phyloP scores from a whole-genome alignment of 495 filamentous ascomycete species.

The Penicillium arizonense region DNA sequence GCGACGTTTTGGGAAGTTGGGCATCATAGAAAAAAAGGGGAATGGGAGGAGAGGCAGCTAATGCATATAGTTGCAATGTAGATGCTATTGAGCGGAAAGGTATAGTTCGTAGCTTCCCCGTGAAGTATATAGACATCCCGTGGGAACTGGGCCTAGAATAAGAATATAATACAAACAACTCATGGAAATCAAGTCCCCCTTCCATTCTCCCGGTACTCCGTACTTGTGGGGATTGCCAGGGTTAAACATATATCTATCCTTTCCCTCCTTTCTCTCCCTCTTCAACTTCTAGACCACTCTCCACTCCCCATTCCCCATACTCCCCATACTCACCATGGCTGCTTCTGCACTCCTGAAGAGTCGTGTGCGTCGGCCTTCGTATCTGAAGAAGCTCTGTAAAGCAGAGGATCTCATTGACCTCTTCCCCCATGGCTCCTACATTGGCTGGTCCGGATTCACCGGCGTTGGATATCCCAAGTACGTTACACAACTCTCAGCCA shows the following conservation, averaged over 20 bases:
- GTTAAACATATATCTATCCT: constrained; percentile 26
- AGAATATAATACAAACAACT: too few species aligned
- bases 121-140: background rate
- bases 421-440: constrained; percentile 79
- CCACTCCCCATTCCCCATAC: constrained; percentile 1
- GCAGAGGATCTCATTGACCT: constrained; percentile 76
- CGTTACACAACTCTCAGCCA: constrained; percentile 22
- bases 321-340: constrained; percentile 31
- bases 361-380: constrained; percentile 70
- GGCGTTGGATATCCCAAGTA: constrained; percentile 90
- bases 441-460: constrained; percentile 91
- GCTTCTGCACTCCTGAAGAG: constrained; percentile 74
- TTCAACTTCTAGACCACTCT: constrained; percentile 6
- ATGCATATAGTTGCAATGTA: too few species aligned
- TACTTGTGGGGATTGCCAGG: constrained; percentile 6
- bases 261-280: constrained; percentile 9
- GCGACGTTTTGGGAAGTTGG: background rate
- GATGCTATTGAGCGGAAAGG: too few species aligned
- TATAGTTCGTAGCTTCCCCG: too few species aligned
- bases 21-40: constrained; percentile 2
- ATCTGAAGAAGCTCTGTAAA: constrained; percentile 75
- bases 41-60: too few species aligned
- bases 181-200: background rate
- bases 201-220: constrained; percentile 21
- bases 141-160: background rate